Evolutionary conservation across 495 filamentous ascomycete genomes (phyloP), one percentile per base, ranked within the genome.

Genomic region (Tuber calosporum): DNA sequence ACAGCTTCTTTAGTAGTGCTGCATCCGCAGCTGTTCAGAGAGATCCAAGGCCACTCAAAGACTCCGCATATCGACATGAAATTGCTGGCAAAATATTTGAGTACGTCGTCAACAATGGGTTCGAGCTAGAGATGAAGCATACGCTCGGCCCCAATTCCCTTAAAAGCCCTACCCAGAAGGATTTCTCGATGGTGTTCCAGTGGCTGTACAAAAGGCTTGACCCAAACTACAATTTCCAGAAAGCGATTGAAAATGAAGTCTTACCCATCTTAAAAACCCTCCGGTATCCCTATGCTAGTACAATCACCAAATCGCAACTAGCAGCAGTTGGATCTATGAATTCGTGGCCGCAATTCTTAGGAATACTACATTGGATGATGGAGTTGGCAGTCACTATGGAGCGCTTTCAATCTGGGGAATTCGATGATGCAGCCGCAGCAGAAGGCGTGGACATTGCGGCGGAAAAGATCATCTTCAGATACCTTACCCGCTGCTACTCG

Each of bases 351-450:
- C 92, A 91, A 0, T 97, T 98, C 81, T 84, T 99, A 37, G 96
- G 93, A 0, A 86, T 98, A 83, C 86, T 99, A 68, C 94, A 99
- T 83, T 99, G 95, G 95, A 90, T 99, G 88, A 96, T 99, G 94
- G 93, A 97, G 82, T 84, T 98, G 67, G 92, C 93, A 19, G 87
- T 91, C 70, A 96, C 96, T 89, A 89, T 97, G 83, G 93, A 98
- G 71, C 83, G 89, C 15, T 97, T 91, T 80, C 83, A 86, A 4
- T 75, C 83, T 36, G 89, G 92, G 43, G 88, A 90, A 66, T 98
- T 96, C 82, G 93, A 97, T 75, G 91, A 96, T 66, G 93, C 93
- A 0, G 96, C 93, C 78, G 73, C 83, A 17, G 72, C 58, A 4
- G 87, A 88, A 22, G 96, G 95, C 34, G 87, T 94, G 17, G 95